Conservation (phyloP, 73 alveolate species). For the Paramecium octaurelia region DNA sequence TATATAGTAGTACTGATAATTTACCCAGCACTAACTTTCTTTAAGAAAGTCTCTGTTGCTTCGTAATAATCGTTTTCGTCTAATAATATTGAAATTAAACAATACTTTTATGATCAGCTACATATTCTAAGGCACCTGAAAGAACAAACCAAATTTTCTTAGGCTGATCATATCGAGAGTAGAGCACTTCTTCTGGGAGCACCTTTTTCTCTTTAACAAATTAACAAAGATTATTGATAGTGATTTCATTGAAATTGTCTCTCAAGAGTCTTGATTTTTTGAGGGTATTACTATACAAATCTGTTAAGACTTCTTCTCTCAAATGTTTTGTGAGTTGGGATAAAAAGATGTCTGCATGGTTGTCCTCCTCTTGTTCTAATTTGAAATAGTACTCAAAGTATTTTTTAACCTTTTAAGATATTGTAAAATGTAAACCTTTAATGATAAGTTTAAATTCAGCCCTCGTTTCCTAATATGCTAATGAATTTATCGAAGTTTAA, state of each 20-base stretch:
- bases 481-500: neutral
- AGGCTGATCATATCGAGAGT: slow-evolving; percentile 1
- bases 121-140: neutral
- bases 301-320: slow-evolving; percentile 31
- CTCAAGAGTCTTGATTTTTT: slow-evolving; percentile 10
- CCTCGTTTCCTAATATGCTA: slow-evolving; percentile 17
- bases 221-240: slow-evolving; percentile 7
- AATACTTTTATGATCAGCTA: slow-evolving; percentile 35
- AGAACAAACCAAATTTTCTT: neutral
- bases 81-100: neutral
- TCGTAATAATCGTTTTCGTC: neutral
- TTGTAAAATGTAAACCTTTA: neutral
- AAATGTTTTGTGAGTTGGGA: neutral
- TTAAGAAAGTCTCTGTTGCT: slow-evolving; percentile 24
- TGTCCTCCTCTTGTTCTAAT: slow-evolving; percentile 4
- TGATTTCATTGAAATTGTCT: neutral
- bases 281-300: slow-evolving; percentile 10
- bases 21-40: neutral
- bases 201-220: slow-evolving; percentile 19
- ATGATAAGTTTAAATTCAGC: neutral
- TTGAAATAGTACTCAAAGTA: slow-evolving; percentile 10
- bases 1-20: neutral
- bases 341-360: neutral
- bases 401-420: neutral
- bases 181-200: slow-evolving; percentile 22